A percentile compares a stretch with the other conserved stretches of the same genome.
These are phyloP conservation scores for Phytophthora kernoviae DNA, from an alignment of 352 stramenopile species.

Conservation along the genomic window DNA sequence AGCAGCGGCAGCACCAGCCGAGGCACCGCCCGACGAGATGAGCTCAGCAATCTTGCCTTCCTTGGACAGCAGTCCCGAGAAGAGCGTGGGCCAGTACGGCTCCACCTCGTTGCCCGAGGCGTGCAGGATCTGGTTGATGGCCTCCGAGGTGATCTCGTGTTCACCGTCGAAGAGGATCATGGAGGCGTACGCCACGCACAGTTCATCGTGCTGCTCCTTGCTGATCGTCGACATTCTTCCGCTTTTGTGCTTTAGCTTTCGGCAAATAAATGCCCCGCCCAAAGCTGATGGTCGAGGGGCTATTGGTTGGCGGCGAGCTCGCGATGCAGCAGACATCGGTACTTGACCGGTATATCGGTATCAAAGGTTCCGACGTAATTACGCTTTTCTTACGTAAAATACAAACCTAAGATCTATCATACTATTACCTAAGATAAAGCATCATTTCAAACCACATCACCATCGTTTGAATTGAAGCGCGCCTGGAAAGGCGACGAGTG, in stretches of 20 bases:
- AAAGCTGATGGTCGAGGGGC: slow-evolving; percentile 8
- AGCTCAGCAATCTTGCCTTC: slow-evolving; percentile 80
- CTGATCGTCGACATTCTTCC: slow-evolving; percentile 75
- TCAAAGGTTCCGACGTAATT: slow-evolving; percentile 17
- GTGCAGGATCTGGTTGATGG: slow-evolving; percentile 64
- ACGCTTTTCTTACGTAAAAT: slow-evolving; percentile 1
- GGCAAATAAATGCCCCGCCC: slow-evolving; percentile 45
- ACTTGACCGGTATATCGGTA: not conserved
- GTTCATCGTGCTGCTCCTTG: slow-evolving; percentile 89
- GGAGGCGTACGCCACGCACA: slow-evolving; percentile 83
- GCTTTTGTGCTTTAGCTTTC: slow-evolving; percentile 50
- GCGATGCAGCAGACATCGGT: too few relatives aligned
- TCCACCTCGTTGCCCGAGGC: slow-evolving; percentile 87
- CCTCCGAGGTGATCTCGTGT: slow-evolving; percentile 81
- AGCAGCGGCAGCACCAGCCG: slow-evolving; percentile 41
- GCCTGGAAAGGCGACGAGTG: not conserved
- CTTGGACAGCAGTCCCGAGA: slow-evolving; percentile 74
- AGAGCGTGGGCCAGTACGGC: slow-evolving; percentile 84
- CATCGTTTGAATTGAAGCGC: slow-evolving; percentile 15
- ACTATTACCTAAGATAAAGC: not conserved
- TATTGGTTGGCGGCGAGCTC: slow-evolving; percentile 43
- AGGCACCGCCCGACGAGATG: slow-evolving; percentile 73
- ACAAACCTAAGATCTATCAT: not conserved
- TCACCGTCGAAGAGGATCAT: slow-evolving; percentile 87
- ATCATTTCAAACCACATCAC: slow-evolving; percentile 23